These are phyloP conservation scores for Pulveroboletus sp. DNA, from an alignment of 768 basidiomycete genomes.

Conservation along the genomic window DNA sequence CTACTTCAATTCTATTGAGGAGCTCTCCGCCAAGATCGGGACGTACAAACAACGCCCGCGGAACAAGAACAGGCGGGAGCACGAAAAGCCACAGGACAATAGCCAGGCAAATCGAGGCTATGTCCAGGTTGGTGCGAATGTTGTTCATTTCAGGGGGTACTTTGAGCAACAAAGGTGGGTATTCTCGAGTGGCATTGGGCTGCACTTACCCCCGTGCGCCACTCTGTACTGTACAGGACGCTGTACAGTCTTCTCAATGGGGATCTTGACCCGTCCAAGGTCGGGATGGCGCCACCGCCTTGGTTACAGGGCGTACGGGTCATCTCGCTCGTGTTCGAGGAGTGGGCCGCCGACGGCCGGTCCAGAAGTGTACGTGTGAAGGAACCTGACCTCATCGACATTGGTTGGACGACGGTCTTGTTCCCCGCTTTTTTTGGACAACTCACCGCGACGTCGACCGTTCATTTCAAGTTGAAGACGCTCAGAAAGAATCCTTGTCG, in stretches of 20 bases:
- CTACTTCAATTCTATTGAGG: conserved; percentile 31
- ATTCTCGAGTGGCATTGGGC: not conserved
- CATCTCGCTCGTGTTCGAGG: conserved; percentile 36
- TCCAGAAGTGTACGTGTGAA: conserved; percentile 25
- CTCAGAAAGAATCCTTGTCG: conserved; percentile 8
- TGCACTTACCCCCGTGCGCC: not conserved
- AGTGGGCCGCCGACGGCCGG: conserved; percentile 36
- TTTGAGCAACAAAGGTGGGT: conserved; percentile 50
- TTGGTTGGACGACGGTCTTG: conserved; percentile 42
- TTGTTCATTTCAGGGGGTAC: conserved; percentile 31
- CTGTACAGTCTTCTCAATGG: conserved; percentile 31
- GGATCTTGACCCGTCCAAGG: conserved; percentile 27
- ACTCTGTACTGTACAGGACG: conserved; percentile 18
- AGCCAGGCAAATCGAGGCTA: conserved; percentile 45
- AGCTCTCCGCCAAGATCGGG: conserved; percentile 38
- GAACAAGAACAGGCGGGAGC: conserved; percentile 29
- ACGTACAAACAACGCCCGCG: conserved; percentile 37
- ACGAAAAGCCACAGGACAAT: conserved; percentile 27
- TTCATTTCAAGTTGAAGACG: conserved; percentile 20
- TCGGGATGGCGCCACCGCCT: conserved; percentile 26
- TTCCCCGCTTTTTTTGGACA: conserved; percentile 25
- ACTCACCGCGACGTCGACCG: conserved; percentile 8
- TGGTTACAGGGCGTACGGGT: conserved; percentile 35
- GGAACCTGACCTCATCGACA: conserved; percentile 34
- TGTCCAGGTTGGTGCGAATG: conserved; percentile 16